phyloP scores from a whole-genome alignment of 352 stramenopile genomes.

The Aphanomyces astaci region DNA sequence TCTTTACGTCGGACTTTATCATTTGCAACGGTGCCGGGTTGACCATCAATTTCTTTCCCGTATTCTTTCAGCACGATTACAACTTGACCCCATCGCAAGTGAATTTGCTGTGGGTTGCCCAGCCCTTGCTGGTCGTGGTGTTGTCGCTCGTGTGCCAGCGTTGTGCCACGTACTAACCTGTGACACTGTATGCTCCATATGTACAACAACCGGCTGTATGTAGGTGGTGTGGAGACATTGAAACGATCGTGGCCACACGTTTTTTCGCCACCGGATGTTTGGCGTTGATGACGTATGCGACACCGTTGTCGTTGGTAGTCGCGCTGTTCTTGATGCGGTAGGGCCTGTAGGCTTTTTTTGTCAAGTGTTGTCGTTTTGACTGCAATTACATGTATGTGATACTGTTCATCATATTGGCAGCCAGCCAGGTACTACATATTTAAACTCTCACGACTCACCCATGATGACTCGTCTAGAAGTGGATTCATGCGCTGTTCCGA shows the following conservation, averaged over 20 bases:
- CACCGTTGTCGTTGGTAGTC: conserved; percentile 52
- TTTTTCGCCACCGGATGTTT: conserved; percentile 51
- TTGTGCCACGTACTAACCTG: conserved; percentile 31
- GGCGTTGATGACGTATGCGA: conserved; percentile 50
- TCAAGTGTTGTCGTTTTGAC: not conserved
- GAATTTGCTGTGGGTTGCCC: conserved; percentile 50
- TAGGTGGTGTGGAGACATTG: conserved; percentile 47
- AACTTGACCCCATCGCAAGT: conserved; percentile 62
- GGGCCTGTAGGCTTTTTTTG: not conserved
- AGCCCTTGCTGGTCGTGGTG: conserved; percentile 58
- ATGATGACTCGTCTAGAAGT: too few relatives aligned
- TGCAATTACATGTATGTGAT: too few relatives aligned
- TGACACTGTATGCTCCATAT: not conserved
- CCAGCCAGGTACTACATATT: too few relatives aligned
- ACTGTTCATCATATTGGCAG: too few relatives aligned
- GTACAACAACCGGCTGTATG: not conserved
- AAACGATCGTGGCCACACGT: conserved; percentile 57
- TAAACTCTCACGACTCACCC: too few relatives aligned
- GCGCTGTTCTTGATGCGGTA: conserved; percentile 56
- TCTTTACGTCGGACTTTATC: conserved; percentile 72
- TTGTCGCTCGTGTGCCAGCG: conserved; percentile 48
- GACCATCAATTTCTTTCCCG: conserved; percentile 78
- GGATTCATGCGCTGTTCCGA: conserved; percentile 81
- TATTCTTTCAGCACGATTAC: conserved; percentile 78
- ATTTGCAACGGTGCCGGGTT: conserved; percentile 78